Evolutionary conservation across 768 basidiomycete species (phyloP).

Genomic region (Strobilomyces confusus): DNA sequence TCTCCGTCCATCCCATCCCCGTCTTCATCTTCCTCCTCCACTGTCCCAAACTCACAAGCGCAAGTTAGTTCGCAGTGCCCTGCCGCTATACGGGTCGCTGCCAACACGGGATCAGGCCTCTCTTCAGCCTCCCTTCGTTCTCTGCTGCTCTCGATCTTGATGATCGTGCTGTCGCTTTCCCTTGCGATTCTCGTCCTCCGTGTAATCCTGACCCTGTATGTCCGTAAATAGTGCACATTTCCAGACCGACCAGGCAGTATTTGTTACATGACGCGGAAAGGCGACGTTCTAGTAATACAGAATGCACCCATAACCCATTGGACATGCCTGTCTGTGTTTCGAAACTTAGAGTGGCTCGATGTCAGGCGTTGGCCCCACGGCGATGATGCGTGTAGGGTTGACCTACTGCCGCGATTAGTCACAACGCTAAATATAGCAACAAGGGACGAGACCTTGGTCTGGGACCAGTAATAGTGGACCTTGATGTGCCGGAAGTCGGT

Average conservation of each 20-base stretch:
- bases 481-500: slow-evolving; percentile 84
- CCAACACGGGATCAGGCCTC: slow-evolving; percentile 11
- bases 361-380: slow-evolving; percentile 66
- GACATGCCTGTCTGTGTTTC: not conserved
- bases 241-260: not conserved
- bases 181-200: slow-evolving; percentile 26
- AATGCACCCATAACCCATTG: not conserved
- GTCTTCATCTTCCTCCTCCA: slow-evolving; percentile 2
- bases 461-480: slow-evolving; percentile 39
- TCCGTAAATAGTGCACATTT: not conserved
- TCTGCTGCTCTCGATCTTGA: slow-evolving; percentile 23
- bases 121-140: slow-evolving; percentile 8
- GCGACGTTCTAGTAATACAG: slow-evolving; percentile 8
- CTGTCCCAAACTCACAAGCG: slow-evolving; percentile 10
- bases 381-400: slow-evolving; percentile 76
- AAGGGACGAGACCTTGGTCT: slow-evolving; percentile 17
- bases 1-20: not conserved
- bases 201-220: not conserved
- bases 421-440: not conserved
- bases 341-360: slow-evolving; percentile 53
- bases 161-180: slow-evolving; percentile 22
- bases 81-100: not conserved
- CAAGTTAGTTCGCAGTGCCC: slow-evolving; percentile 27
- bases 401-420: slow-evolving; percentile 42
- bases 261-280: not conserved